Conservation (phyloP, 129 eudicot genomes). For the Centella asiatica region DNA sequence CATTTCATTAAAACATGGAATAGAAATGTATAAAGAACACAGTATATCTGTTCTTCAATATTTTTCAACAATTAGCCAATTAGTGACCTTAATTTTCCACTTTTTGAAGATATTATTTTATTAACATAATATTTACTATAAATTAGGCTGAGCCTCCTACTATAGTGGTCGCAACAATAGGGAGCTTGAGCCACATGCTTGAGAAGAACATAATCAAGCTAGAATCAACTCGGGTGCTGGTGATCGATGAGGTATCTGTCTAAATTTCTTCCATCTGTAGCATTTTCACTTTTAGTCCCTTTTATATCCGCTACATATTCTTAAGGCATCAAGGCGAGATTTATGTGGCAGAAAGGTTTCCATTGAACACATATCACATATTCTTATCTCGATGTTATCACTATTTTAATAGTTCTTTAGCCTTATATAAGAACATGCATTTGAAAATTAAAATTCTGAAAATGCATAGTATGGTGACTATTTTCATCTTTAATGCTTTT, state of each 20-base stretch:
- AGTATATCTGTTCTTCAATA: background rate
- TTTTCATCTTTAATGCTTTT: background rate
- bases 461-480: background rate
- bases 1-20: background rate
- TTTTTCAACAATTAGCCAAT: background rate
- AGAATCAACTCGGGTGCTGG: conserved; percentile 64
- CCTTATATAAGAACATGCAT: background rate
- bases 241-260: conserved; percentile 69
- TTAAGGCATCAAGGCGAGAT: background rate
- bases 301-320: background rate
- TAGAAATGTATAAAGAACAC: background rate
- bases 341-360: background rate
- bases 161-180: conserved; percentile 72
- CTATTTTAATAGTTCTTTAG: background rate
- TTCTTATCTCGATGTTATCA: background rate
- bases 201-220: conserved; percentile 57
- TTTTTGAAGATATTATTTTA: background rate
- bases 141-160: conserved; percentile 89
- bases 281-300: background rate
- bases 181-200: conserved; percentile 85
- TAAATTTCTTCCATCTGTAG: background rate
- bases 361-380: background rate
- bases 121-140: background rate
- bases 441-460: too few species aligned
- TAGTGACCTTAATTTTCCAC: background rate